phyloP scores from a whole-genome alignment of 1,284 basidiomycete genomes.

The Abortiporus biennis region DNA sequence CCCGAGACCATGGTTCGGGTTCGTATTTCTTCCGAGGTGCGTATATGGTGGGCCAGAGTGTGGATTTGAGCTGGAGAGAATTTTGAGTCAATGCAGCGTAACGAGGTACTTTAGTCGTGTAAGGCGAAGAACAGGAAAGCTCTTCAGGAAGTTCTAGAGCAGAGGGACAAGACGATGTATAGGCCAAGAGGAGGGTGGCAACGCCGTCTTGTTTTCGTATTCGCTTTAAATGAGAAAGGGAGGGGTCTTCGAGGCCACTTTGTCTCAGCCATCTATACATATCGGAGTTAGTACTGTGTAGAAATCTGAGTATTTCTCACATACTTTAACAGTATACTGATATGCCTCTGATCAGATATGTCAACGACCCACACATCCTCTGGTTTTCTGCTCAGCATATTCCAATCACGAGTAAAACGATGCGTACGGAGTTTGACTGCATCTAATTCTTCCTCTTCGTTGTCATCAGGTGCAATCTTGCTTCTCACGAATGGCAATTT shows the following conservation, averaged over 20 bases:
- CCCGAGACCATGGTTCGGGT: slow-evolving; percentile 60
- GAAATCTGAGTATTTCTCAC: slow-evolving; percentile 20
- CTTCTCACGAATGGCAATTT: slow-evolving; percentile 59
- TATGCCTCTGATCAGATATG: slow-evolving; percentile 61
- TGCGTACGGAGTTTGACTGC: too few species aligned
- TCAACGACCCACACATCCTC: slow-evolving; percentile 82
- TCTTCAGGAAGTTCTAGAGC: slow-evolving; percentile 22
- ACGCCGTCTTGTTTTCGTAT: slow-evolving; percentile 50
- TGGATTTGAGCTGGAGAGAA: slow-evolving; percentile 62
- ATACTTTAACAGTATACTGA: slow-evolving; percentile 66
- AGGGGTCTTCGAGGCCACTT: slow-evolving; percentile 49
- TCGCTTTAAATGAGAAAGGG: slow-evolving; percentile 76
- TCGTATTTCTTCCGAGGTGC: slow-evolving; percentile 69
- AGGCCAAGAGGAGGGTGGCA: slow-evolving; percentile 45
- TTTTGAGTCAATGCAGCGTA: slow-evolving; percentile 65
- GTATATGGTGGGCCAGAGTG: slow-evolving; percentile 79
- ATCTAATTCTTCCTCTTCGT: slow-evolving; percentile 55
- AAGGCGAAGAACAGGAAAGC: slow-evolving; percentile 38
- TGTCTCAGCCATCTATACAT: slow-evolving; percentile 57
- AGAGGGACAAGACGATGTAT: slow-evolving; percentile 20
- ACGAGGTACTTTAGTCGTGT: slow-evolving; percentile 59
- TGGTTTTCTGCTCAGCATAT: too few species aligned
- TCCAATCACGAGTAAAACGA: too few species aligned
- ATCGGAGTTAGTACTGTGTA: slow-evolving; percentile 1
- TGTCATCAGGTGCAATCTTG: slow-evolving; percentile 44